These are phyloP conservation scores for Populus ilicifolia DNA, from an alignment of 345 rosid genomes.

Conservation along the genomic window DNA sequence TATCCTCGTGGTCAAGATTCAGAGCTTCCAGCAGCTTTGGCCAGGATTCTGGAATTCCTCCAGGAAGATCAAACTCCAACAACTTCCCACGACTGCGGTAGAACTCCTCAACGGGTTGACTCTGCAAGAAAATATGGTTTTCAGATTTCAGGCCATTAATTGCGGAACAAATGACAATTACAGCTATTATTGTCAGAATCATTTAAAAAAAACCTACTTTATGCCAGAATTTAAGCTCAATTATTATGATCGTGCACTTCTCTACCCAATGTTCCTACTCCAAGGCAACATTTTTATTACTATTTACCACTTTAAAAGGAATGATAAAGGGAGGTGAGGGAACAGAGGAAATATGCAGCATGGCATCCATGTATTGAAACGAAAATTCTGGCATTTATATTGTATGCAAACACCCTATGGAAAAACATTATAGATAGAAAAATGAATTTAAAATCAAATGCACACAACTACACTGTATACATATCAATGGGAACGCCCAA, in stretches of 20 bases:
- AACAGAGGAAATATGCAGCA: background rate
- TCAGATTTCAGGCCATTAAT: background rate
- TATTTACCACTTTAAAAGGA: background rate
- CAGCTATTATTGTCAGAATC: background rate
- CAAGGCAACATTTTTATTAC: background rate
- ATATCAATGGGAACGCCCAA: background rate
- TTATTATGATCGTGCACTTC: background rate
- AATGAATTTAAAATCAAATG: background rate
- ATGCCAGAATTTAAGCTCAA: background rate
- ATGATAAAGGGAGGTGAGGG: background rate
- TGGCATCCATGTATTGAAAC: background rate
- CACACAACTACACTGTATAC: background rate
- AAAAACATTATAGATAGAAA: background rate
- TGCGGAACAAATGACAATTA: background rate
- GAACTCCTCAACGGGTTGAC: constrained; percentile 87
- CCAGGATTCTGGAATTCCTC: constrained; percentile 98
- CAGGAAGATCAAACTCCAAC: constrained; percentile 87
- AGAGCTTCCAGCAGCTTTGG: constrained; percentile 84
- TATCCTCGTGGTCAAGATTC: constrained; percentile 54
- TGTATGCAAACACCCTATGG: background rate
- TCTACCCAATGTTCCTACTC: background rate
- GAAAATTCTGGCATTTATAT: background rate
- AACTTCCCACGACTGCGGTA: constrained; percentile 70
- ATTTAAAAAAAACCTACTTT: background rate
- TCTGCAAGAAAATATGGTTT: constrained; percentile 47